Evolutionary conservation across 2,329 filamentous ascomycete genomes (phyloP).

Genomic region (Alternaria sp.): DNA sequence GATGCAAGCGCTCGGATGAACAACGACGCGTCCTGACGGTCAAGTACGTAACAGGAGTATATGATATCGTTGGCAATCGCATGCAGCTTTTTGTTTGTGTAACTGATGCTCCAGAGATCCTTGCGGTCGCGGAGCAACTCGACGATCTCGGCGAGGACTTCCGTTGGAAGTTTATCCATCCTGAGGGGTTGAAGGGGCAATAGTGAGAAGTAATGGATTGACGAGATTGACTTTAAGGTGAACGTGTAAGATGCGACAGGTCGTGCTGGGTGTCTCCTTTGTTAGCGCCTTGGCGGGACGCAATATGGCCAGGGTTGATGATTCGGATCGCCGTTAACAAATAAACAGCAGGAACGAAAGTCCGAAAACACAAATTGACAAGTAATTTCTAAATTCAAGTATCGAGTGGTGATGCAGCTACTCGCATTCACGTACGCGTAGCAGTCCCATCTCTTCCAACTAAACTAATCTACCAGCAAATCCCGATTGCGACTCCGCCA

Average conservation of each 20-base stretch:
- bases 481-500: not conserved
- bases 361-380: not conserved
- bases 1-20: slow-evolving; percentile 12
- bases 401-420: slow-evolving; percentile 18
- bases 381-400: slow-evolving; percentile 7
- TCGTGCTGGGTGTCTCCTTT: not conserved
- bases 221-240: not conserved
- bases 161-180: slow-evolving; percentile 8
- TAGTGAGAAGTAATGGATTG: not conserved
- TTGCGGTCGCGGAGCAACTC: not conserved
- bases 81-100: slow-evolving; percentile 3
- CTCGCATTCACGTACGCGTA: slow-evolving; percentile 6
- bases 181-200: not conserved
- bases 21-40: not conserved
- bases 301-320: not conserved
- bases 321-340: not conserved
- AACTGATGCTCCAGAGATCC: not conserved
- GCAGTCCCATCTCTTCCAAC: slow-evolving; percentile 18
- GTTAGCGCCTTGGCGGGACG: not conserved
- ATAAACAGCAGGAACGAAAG: not conserved
- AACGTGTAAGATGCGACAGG: not conserved
- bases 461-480: slow-evolving; percentile 1
- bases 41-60: not conserved
- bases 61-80: not conserved
- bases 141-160: slow-evolving; percentile 8